Evolutionary conservation across 768 basidiomycete genomes (phyloP), one percentile per base, ranked within the genome.

Genomic region (Pulveroboletus sp.): DNA sequence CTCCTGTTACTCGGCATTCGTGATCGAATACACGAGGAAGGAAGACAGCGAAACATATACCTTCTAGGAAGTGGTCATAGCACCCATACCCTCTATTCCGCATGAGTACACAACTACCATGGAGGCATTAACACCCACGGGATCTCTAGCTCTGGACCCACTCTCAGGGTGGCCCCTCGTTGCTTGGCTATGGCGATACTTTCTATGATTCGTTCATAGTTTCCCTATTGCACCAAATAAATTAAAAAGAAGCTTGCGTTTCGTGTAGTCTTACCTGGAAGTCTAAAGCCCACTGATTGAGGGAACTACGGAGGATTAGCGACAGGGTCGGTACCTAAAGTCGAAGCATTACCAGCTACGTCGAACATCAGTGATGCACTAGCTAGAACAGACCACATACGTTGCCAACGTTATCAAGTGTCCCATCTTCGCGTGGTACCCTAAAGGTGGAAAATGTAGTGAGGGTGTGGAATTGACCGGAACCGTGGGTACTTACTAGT

Each of bases 251-350:
- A 27, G 26, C 19, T 38, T 14, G 9, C n/a, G 4, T 0, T 3
- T 24, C 13, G 6, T n/a, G n/a, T 11, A 24, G 13, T 54, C 73
- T 53, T 61, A 87, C 93, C 64, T 94, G 83, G 54, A 97, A 97
- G 67, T 97, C 95, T 32, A 98, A 71, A 7, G 96, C 89, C 93
- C 95, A 97, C 70, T 99, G 95, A 62, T 97, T 95, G 24, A 99
- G 74, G 14, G 93, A 93, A 65, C 93, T 95, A 38, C 19, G 2
- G 19, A 54, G 17, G 31, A 50, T 63, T 30, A 64, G 59, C n/a
- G n/a, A 44, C 36, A 38, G 13, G 26, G 39, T 13, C 22, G n/a
- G 29, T 16, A 7, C 5, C 11, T 30, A 39, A 46, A 29, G 16
- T 6, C 17, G 27, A 38, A 17, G 49, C 43, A 17, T 53, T 51